These are phyloP conservation scores for Chrysoporthe austroafricana DNA, from an alignment of 2,329 filamentous ascomycete genomes.

Conservation along the genomic window DNA sequence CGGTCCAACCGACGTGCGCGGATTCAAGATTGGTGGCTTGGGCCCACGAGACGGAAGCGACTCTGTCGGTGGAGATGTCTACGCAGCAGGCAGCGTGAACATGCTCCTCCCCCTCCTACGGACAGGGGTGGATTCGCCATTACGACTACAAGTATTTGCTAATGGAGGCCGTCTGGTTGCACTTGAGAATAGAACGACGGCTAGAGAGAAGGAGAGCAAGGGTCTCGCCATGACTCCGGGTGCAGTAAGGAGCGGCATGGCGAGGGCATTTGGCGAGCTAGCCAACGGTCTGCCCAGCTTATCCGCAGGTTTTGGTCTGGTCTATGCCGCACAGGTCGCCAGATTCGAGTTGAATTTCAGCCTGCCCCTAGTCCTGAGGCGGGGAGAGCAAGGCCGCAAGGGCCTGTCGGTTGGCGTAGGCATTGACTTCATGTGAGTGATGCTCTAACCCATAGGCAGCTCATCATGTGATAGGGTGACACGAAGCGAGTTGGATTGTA, in stretches of 20 bases:
- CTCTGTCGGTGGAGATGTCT: conserved; percentile 88
- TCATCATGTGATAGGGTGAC: background rate
- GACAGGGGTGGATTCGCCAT: conserved; percentile 78
- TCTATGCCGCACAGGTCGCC: conserved; percentile 93
- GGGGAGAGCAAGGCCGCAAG: conserved; percentile 86
- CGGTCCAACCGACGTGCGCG: conserved; percentile 90
- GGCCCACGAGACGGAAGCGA: conserved; percentile 86
- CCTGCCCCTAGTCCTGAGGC: conserved; percentile 78
- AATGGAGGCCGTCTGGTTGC: conserved; percentile 87
- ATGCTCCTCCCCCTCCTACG: conserved; percentile 84
- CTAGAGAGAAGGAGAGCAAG: conserved; percentile 39
- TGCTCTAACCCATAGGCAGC: background rate
- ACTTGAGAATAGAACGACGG: conserved; percentile 58
- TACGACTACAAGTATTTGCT: conserved; percentile 87
- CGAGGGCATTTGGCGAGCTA: conserved; percentile 69
- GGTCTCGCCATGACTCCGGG: conserved; percentile 49
- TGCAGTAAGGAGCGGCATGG: conserved; percentile 58
- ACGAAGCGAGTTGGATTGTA: background rate
- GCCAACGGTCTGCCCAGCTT: conserved; percentile 78
- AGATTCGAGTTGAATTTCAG: conserved; percentile 96
- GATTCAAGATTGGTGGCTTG: conserved; percentile 87
- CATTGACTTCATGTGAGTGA: conserved; percentile 82
- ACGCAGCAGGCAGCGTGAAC: conserved; percentile 85
- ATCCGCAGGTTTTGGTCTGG: conserved; percentile 84
- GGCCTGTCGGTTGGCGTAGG: conserved; percentile 95